A percentile compares a stretch with the other conserved stretches of the same genome.
Conservation (phyloP, 371 early-diverging fungal genomes). For the Blyttiomyces sp. region DNA sequence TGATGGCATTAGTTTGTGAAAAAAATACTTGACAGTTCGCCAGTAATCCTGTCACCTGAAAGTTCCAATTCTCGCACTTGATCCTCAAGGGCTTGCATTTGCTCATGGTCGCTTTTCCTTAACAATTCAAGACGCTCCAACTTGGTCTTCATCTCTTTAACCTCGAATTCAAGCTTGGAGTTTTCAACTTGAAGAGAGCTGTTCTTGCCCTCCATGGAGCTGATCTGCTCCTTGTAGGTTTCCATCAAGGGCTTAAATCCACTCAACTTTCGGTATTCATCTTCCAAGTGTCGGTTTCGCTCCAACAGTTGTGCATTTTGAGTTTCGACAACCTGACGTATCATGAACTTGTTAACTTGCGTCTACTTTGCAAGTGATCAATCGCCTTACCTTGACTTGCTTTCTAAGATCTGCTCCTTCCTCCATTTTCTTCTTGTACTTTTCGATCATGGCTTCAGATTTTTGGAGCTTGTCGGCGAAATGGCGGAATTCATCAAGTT, state of each 20-base stretch:
- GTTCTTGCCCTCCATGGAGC: slow-evolving; percentile 68
- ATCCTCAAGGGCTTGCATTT: slow-evolving; percentile 75
- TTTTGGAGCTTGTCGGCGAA: slow-evolving; percentile 85
- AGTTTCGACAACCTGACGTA: slow-evolving; percentile 64
- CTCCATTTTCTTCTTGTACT: slow-evolving; percentile 91
- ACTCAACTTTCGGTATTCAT: slow-evolving; percentile 77
- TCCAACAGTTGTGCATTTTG: slow-evolving; percentile 65
- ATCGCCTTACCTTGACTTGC: slow-evolving; percentile 63
- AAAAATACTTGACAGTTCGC: neutral
- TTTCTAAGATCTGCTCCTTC: slow-evolving; percentile 75
- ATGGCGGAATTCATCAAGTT: slow-evolving; percentile 85
- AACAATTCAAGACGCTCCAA: slow-evolving; percentile 65
- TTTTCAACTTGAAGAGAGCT: slow-evolving; percentile 65
- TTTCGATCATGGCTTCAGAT: slow-evolving; percentile 88
- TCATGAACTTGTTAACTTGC: neutral
- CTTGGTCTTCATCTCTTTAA: slow-evolving; percentile 60
- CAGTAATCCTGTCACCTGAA: slow-evolving; percentile 33
- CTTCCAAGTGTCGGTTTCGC: slow-evolving; percentile 72
- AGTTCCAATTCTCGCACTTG: slow-evolving; percentile 79
- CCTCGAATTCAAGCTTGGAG: slow-evolving; percentile 67
- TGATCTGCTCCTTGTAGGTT: slow-evolving; percentile 80
- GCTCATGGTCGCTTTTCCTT: slow-evolving; percentile 64
- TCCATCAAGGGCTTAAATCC: slow-evolving; percentile 79
- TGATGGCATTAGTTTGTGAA: neutral
- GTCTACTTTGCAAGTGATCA: neutral